Conservation (phyloP, 2,329 filamentous ascomycete species). For the Rutstroemia sp. region DNA sequence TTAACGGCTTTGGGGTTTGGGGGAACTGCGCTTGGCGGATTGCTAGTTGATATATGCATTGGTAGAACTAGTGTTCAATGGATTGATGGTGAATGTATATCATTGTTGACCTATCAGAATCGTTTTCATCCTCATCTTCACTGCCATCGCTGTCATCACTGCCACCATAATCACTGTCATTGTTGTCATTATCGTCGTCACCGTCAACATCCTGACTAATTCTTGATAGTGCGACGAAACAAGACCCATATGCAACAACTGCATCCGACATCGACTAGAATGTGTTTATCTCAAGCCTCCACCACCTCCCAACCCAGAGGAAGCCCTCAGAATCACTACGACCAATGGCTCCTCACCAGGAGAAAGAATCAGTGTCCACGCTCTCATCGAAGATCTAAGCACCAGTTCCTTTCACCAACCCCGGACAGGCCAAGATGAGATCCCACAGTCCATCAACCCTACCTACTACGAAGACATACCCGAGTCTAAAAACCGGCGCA, state of each 20-base stretch:
- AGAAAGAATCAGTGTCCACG: not conserved
- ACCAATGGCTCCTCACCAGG: not conserved
- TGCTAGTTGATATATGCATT: too few relatives aligned
- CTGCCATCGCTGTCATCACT: too few relatives aligned
- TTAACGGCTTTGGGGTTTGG: not conserved
- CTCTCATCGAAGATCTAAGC: constrained; percentile 1
- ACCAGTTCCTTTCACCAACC: not conserved
- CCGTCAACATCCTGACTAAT: not conserved
- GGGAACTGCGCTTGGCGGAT: not conserved
- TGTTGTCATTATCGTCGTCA: too few relatives aligned
- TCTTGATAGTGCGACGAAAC: constrained; percentile 14
- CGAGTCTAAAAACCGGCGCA: constrained; percentile 11
- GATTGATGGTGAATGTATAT: too few relatives aligned
- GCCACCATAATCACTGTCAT: too few relatives aligned
- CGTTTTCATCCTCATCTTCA: too few relatives aligned
- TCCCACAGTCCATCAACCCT: not conserved
- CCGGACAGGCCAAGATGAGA: not conserved
- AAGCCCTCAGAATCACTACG: constrained; percentile 3
- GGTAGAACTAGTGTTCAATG: too few relatives aligned
- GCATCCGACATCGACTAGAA: constrained; percentile 13
- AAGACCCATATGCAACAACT: constrained; percentile 14
- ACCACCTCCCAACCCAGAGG: not conserved
- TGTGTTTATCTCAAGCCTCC: constrained; percentile 12
- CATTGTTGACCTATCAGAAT: too few relatives aligned
- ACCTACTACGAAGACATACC: constrained; percentile 8